A percentile compares a stretch with the other conserved stretches of the same genome.
Evolutionary conservation across 257 asterid genomes (phyloP).

Genomic region (Voacanga thouarsii): DNA sequence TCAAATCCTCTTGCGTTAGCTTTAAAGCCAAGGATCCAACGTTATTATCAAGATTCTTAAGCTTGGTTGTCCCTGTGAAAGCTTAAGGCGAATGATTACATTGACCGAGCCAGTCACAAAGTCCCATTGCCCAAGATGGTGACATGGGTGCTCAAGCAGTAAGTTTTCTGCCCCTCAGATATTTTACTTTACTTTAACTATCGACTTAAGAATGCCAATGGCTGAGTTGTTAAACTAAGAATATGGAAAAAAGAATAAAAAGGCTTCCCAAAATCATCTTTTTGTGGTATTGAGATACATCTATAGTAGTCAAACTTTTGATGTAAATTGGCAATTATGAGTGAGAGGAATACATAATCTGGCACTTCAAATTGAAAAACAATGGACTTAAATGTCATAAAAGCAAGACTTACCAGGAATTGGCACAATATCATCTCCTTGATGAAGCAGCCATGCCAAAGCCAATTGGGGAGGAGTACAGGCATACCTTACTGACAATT

Average conservation of each 20-base stretch:
- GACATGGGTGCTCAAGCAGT: neutral
- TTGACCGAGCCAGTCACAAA: neutral
- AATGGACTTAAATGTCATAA: too few relatives aligned
- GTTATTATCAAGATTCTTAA: constrained; percentile 37
- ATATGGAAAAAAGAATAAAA: too few relatives aligned
- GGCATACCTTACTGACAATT: constrained; percentile 36
- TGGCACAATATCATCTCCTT: constrained; percentile 49
- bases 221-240: too few relatives aligned
- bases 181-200: neutral
- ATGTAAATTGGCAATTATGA: too few relatives aligned
- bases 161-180: neutral
- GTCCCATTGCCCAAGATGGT: neutral
- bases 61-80: constrained; percentile 34
- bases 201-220: too few relatives aligned
- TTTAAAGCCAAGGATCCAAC: constrained; percentile 33
- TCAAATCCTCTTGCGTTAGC: constrained; percentile 38
- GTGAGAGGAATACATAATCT: too few relatives aligned
- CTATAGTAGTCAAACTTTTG: neutral
- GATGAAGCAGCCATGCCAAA: constrained; percentile 54
- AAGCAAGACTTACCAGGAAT: constrained; percentile 36
- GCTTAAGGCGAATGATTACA: neutral
- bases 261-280: neutral
- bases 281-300: neutral
- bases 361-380: too few relatives aligned
- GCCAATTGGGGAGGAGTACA: constrained; percentile 54